These are phyloP conservation scores for Calycina marina DNA, from an alignment of 2,329 filamentous ascomycete species.

Conservation along the genomic window DNA sequence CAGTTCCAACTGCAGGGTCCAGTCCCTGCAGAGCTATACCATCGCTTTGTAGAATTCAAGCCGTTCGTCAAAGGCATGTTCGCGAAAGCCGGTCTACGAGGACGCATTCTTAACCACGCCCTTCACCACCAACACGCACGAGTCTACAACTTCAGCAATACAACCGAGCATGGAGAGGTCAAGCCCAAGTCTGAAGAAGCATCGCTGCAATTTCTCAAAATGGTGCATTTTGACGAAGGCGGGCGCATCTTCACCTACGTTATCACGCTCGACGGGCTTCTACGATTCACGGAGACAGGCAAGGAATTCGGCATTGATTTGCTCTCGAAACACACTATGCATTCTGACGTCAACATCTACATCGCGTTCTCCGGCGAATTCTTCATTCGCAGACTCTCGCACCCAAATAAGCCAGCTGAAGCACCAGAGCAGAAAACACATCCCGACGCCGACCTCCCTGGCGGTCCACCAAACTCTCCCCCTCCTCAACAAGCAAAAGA, in stretches of 20 bases:
- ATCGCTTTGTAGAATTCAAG: slow-evolving; percentile 85
- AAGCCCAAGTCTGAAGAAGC: slow-evolving; percentile 53
- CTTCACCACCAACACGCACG: slow-evolving; percentile 81
- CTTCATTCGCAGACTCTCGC: slow-evolving; percentile 59
- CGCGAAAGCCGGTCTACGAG: slow-evolving; percentile 59
- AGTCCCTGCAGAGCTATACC: slow-evolving; percentile 66
- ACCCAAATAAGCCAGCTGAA: slow-evolving; percentile 31
- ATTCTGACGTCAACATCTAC: slow-evolving; percentile 81
- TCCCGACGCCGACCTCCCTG: slow-evolving; percentile 31
- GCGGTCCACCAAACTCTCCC: slow-evolving; percentile 29
- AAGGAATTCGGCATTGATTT: slow-evolving; percentile 92
- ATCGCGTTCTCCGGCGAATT: slow-evolving; percentile 91
- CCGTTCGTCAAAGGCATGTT: slow-evolving; percentile 88
- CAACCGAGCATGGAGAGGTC: slow-evolving; percentile 59
- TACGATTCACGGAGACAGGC: slow-evolving; percentile 89
- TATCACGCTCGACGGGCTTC: slow-evolving; percentile 69
- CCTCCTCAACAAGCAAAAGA: slow-evolving; percentile 34
- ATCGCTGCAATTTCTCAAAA: slow-evolving; percentile 66
- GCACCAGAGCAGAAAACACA: slow-evolving; percentile 34
- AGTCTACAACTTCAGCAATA: slow-evolving; percentile 75
- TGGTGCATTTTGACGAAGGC: slow-evolving; percentile 76
- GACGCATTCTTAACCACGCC: slow-evolving; percentile 67
- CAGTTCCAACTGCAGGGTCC: slow-evolving; percentile 80
- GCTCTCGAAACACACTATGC: slow-evolving; percentile 92
- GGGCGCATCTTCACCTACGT: slow-evolving; percentile 86